Conservation (phyloP, 768 basidiomycete species). For the Trametes villosa region DNA sequence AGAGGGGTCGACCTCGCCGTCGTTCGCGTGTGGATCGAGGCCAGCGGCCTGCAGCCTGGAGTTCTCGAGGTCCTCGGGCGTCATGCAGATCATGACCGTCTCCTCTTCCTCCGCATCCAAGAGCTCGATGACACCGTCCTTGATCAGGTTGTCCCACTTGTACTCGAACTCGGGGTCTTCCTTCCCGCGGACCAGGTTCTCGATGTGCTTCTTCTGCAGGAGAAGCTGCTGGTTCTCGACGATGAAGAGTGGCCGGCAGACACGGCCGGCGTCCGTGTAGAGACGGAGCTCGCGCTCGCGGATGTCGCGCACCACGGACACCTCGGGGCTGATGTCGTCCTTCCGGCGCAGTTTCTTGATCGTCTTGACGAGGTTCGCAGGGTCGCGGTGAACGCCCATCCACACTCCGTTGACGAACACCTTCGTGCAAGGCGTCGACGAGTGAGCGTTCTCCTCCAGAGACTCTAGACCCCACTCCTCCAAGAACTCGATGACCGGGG, state of each 20-base stretch:
- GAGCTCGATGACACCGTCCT: slow-evolving; percentile 88
- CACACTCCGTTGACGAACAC: slow-evolving; percentile 99
- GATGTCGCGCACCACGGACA: slow-evolving; percentile 97
- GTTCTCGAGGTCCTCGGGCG: slow-evolving; percentile 90
- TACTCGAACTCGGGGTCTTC: slow-evolving; percentile 60
- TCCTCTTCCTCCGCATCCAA: slow-evolving; percentile 99
- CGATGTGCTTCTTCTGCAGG: slow-evolving; percentile 83
- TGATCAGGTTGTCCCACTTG: slow-evolving; percentile 85
- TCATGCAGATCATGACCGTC: slow-evolving; percentile 99
- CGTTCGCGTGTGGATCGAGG: slow-evolving; percentile 59
- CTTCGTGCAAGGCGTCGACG: slow-evolving; percentile 84
- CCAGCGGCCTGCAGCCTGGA: slow-evolving; percentile 70
- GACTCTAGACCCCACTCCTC: slow-evolving; percentile 98
- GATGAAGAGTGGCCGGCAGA: slow-evolving; percentile 96
- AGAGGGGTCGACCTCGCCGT: slow-evolving; percentile 81
- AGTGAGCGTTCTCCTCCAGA: slow-evolving; percentile 90
- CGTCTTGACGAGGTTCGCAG: slow-evolving; percentile 89
- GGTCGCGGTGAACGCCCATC: slow-evolving; percentile 98
- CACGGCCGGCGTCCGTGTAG: slow-evolving; percentile 96
- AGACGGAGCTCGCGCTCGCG: slow-evolving; percentile 92
- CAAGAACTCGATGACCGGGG: slow-evolving; percentile 96
- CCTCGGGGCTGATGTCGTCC: slow-evolving; percentile 94
- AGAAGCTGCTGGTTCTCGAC: slow-evolving; percentile 89
- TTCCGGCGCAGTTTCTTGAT: slow-evolving; percentile 91
- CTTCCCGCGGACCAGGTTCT: slow-evolving; percentile 62